Evolutionary conservation across 2,329 filamentous ascomycete genomes (phyloP).

Genomic region (Daldinia sp.): DNA sequence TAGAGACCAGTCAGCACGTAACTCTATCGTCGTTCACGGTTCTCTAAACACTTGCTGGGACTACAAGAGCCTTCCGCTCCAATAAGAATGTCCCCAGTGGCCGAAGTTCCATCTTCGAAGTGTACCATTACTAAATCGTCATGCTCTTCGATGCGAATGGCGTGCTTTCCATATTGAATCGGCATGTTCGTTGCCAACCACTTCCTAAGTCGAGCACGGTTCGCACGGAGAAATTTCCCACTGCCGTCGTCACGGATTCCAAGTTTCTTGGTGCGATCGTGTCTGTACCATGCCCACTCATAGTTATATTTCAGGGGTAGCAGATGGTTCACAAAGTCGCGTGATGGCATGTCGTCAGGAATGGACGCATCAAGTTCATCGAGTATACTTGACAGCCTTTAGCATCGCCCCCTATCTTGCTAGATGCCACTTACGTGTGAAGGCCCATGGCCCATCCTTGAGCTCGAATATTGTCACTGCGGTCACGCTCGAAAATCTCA

Average conservation of each 20-base stretch:
- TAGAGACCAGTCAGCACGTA: constrained; percentile 25
- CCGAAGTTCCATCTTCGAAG: constrained; percentile 59
- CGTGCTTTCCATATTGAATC: constrained; percentile 57
- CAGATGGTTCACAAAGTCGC: constrained; percentile 42
- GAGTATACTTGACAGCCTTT: constrained; percentile 39
- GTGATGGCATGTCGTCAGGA: constrained; percentile 43
- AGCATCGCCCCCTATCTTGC: background rate
- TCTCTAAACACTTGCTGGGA: constrained; percentile 48
- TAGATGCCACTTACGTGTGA: constrained; percentile 34
- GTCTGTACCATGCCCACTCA: constrained; percentile 42
- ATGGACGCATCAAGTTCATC: constrained; percentile 43
- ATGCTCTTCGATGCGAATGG: constrained; percentile 52
- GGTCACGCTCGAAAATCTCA: constrained; percentile 45
- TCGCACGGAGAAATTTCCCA: constrained; percentile 51
- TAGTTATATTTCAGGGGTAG: constrained; percentile 40
- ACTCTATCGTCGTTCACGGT: constrained; percentile 7
- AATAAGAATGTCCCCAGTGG: constrained; percentile 59
- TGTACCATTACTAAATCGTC: constrained; percentile 53
- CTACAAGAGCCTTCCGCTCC: constrained; percentile 61
- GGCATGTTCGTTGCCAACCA: constrained; percentile 48
- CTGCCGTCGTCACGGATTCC: constrained; percentile 45
- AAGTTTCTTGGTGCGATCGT: constrained; percentile 33
- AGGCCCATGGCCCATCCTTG: constrained; percentile 44
- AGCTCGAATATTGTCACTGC: constrained; percentile 36
- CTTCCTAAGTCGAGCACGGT: constrained; percentile 48